Conservation (phyloP, 2,329 filamentous ascomycete genomes). For the Colletotrichum sp. region DNA sequence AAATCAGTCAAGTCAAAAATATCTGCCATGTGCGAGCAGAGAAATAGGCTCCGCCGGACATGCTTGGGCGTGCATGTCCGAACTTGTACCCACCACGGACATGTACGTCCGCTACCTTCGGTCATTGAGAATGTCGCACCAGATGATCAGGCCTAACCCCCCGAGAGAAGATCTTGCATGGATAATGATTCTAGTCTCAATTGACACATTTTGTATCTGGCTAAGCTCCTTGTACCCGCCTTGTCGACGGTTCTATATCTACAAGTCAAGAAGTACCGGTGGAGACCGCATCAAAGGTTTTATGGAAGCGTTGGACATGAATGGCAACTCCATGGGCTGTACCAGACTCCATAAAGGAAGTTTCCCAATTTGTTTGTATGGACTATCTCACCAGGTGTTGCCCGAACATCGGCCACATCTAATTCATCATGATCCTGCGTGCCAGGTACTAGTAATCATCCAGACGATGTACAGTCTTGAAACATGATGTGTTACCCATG, state of each 20-base stretch:
- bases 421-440: rapidly evolving
- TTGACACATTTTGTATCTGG: background rate
- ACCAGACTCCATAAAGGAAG: rapidly evolving
- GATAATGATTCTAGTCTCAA: background rate
- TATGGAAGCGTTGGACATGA: rapidly evolving
- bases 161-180: background rate
- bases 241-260: background rate
- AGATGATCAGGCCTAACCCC: rapidly evolving
- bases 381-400: background rate
- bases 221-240: background rate
- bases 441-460: background rate
- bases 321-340: rapidly evolving
- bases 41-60: background rate
- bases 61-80: background rate
- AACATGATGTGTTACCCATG: background rate
- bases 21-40: background rate
- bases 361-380: background rate
- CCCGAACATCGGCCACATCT: background rate
- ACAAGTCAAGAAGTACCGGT: background rate
- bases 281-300: background rate
- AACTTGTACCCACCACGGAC: background rate
- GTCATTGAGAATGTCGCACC: background rate
- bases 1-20: background rate
- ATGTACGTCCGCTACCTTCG: background rate
- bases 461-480: background rate